Base-by-base conservation (phyloP, 2,329 filamentous ascomycete species). In the Cadophora sp. region DNA sequence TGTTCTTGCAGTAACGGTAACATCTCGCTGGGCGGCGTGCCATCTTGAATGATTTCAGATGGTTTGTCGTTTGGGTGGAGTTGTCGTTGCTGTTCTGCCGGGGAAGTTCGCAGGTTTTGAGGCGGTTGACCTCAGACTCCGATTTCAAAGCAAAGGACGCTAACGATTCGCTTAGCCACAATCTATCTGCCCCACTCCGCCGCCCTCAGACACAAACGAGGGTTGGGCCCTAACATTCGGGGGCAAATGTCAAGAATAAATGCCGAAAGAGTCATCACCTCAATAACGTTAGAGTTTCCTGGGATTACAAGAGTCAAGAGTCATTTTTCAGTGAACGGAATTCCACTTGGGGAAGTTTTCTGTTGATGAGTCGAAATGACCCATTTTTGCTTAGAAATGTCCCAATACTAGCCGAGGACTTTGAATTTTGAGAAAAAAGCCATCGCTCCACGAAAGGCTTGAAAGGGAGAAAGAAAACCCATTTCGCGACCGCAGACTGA, bases 1-100 rank as follows among this genome's bases (percentile, higher is more conserved):
- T 97, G 92, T 98, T 99, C 93, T 99, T 99, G 94, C 96, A 99
- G 92, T 99, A 99, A 83, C 96, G 92, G 91, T 97, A 99, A 89
- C 96, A 99, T 89, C 96, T 92, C 82, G 96, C 96, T 82, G 96
- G 96, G 92, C 96, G 94, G 86, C 96, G 94, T 82, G 96, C 96
- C 96, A 99, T 99, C 88, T 91, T 94, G 91, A 91, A 89, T 85
- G 87, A 86, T 85, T 88, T 85, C 80, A 79, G 78, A 76, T 79
- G 77, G 76, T n/a, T 81, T 80, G 80, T 79, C 78, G 81, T 82
- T 81, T 83, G 83, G 80, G 83, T 80, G 77, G 76, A 46, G 43
- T 46, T 79, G 76, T 71, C 74, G 73, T 70, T 72, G 56, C 63
- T 68, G 67, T 62, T 66, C 55, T 65, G 22, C 22, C 11, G 55